Evolutionary conservation across 2,329 filamentous ascomycete species (phyloP), one percentile per base, ranked within the genome.

Genomic region (Xylaria hypoxylon): DNA sequence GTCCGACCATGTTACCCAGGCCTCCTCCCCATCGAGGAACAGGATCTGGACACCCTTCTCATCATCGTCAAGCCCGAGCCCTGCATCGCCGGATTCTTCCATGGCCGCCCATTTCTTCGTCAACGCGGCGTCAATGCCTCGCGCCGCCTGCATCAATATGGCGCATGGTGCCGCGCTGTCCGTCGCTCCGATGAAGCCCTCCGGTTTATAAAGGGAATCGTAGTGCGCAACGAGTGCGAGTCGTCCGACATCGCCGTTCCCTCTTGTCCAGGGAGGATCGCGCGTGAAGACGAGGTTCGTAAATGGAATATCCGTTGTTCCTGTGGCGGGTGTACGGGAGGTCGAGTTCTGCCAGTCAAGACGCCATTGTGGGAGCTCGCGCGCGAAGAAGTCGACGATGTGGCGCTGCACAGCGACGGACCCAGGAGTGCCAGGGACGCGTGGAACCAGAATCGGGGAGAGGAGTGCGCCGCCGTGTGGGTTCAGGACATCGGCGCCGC

Each of bases 101-200:
- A 94, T 92, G 35, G 85, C 85, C 33, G 87, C 85, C 92, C 96
- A 98, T 80, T 95, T 97, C 76, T 85, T 86, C 33, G 90, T 92
- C 77, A 98, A 80, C 2, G 92, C 93, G 1, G 82, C 85, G 74
- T 98, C 94, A 51, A 99, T 87, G 69, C 89, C 92, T 71, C 90
- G 85, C 68, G 94, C 92, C 13, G 91, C 89, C 77, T 97, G 92
- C 87, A 99, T 86, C 65, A 99, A 84, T 85, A 98, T 94, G 0
- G 96, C 96, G 79, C 95, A 98, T 10, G 96, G 94, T 19, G 92
- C 96, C 1, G 96, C 96, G 73, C 93, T 97, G 77, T 99, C 96
- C 15, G 89, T 96, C 0, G 95, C 96, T 0, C 96, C 96, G 65
- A 99, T 92, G 77, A 99, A 99, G 0, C 94, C 95, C 67, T 89